Evolutionary conservation across 768 basidiomycete species (phyloP).

Genomic region (Jaapia argillacea): DNA sequence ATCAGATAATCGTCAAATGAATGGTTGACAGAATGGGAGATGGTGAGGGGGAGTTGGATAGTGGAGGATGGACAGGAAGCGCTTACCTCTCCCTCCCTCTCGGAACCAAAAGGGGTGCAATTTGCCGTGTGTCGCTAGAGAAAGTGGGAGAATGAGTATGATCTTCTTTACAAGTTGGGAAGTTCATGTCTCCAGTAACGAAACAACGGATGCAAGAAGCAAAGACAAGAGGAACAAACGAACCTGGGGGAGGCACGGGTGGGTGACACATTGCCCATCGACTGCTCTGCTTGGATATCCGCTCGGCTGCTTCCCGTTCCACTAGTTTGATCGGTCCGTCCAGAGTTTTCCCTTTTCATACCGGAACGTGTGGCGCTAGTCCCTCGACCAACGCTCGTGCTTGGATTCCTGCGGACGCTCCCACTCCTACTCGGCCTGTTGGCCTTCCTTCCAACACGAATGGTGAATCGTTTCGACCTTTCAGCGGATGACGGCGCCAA

Average conservation of each 20-base stretch:
- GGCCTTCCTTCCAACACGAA: too few species aligned
- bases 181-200: not conserved
- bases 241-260: not conserved
- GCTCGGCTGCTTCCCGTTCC: too few species aligned
- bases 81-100: not conserved
- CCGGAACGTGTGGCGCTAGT: too few species aligned
- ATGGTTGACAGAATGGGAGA: not conserved
- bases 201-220: not conserved
- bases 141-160: not conserved
- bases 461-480: too few species aligned
- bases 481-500: too few species aligned
- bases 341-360: too few species aligned
- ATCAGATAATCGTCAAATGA: conserved; percentile 24
- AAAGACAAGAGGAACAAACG: not conserved
- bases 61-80: not conserved
- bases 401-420: too few species aligned
- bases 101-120: not conserved
- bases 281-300: too few species aligned
- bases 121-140: not conserved
- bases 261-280: not conserved
- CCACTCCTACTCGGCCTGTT: too few species aligned
- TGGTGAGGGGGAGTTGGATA: not conserved
- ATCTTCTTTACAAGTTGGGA: not conserved
- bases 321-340: too few species aligned
- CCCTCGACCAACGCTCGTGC: too few species aligned